Evolutionary conservation across 1,284 basidiomycete genomes (phyloP), one percentile per base, ranked within the genome.

Genomic region (Chalciporus piperatoides): DNA sequence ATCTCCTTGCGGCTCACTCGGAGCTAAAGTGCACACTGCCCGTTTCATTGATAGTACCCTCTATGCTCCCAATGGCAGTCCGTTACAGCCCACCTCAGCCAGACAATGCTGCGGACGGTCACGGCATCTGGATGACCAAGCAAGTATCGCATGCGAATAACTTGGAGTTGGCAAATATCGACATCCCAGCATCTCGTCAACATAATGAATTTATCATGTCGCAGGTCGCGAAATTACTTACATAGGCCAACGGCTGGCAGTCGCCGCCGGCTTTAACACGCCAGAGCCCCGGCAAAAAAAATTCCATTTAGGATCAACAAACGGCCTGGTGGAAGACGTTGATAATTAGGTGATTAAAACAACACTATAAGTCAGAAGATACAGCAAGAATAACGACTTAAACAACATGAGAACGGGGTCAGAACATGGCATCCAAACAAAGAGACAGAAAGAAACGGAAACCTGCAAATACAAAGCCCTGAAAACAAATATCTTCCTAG

Each of bases 261-360:
- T 21, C 21, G 21, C 21, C 21, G 21, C 21, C 21, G 21, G 21
- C 21, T 23, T 23, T 27, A 10, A 27, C 8, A 11, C 27, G 11
- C 27, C 10, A 27, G 27, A 11, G 9, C 28, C 28, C 14, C 9
- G 3, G 28, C 14, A 30, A 27, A 27, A 5, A 27, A 8, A 27
- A 9, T 27, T 27, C 19, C 27, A 27, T 27, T 27, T 11, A 28
- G 5, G 12, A 28, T 15, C 15, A 17, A 17, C 7, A 35, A 35
- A 15, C 15, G 3, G 33, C 33, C 3, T 2, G n/a, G 24, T 7
- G 9, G 19, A 46, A 39, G 7, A 8, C 21, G 12, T 8, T 23
- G 40, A 36, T 28, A 19, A 56, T 48, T 51, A 55, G 48, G 8
- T 46, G 40, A 61, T 65, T 61, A 61, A 62, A 52, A 60, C 46